A percentile compares a stretch with the other conserved stretches of the same genome.
phyloP scores from a whole-genome alignment of 345 rosid genomes.

The Eutrema yunnanense region DNA sequence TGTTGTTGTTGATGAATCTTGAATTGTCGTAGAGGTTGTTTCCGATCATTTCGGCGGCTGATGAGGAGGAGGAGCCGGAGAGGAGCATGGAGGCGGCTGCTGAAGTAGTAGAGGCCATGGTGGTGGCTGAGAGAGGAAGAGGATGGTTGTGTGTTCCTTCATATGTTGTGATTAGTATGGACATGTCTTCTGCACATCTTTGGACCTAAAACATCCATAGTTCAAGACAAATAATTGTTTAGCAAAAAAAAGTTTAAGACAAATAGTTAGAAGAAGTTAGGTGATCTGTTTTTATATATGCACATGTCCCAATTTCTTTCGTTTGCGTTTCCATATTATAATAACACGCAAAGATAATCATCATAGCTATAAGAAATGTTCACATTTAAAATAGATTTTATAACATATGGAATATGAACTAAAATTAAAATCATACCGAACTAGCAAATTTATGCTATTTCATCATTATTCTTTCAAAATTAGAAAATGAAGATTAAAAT shows the following conservation, averaged over 20 bases:
- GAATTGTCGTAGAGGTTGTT: slow-evolving; percentile 44
- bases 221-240: not conserved
- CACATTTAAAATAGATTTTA: not conserved
- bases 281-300: not conserved
- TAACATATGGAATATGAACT: not conserved
- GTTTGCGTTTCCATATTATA: not conserved
- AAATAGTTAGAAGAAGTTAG: not conserved
- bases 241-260: not conserved
- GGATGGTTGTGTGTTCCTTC: slow-evolving; percentile 78
- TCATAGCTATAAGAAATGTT: not conserved
- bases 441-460: not conserved
- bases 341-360: not conserved
- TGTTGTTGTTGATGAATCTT: slow-evolving; percentile 32
- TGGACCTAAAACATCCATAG: slow-evolving; percentile 48
- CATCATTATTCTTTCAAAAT: not conserved
- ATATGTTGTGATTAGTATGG: slow-evolving; percentile 70
- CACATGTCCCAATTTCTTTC: not conserved
- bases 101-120: slow-evolving; percentile 82
- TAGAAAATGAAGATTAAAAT: not conserved
- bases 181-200: slow-evolving; percentile 66
- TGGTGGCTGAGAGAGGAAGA: slow-evolving; percentile 64
- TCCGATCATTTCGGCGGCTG: slow-evolving; percentile 42
- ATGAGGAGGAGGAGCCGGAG: slow-evolving; percentile 55
- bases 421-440: not conserved
- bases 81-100: slow-evolving; percentile 79